phyloP scores from a whole-genome alignment of 495 filamentous ascomycete species.

The Penicillium diatomitis region DNA sequence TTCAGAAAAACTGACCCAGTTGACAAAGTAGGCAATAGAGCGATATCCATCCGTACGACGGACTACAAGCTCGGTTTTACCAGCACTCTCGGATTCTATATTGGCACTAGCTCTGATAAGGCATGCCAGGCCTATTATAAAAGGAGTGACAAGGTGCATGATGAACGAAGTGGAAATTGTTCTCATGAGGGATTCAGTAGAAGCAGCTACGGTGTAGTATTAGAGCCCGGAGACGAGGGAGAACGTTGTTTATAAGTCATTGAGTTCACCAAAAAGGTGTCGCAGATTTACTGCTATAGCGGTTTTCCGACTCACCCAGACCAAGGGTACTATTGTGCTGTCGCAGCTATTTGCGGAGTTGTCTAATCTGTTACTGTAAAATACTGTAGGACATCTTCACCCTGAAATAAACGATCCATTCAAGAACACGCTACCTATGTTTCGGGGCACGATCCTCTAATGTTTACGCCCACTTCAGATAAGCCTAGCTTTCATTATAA shows the following conservation, averaged over 20 bases:
- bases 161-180: background rate
- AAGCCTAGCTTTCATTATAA: background rate
- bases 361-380: too few species aligned
- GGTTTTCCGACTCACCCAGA: background rate
- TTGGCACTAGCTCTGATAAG: slow-evolving; percentile 6
- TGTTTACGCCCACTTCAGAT: background rate
- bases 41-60: slow-evolving; percentile 37
- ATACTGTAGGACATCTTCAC: too few species aligned
- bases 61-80: slow-evolving; percentile 3
- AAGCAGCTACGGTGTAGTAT: background rate
- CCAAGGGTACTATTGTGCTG: background rate
- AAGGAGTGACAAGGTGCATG: slow-evolving; percentile 6
- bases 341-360: too few species aligned
- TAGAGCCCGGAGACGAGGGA: background rate
- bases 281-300: background rate
- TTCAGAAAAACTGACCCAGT: slow-evolving; percentile 44
- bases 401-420: background rate
- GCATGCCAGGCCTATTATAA: slow-evolving; percentile 5
- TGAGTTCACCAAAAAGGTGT: background rate
- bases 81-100: background rate
- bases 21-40: slow-evolving; percentile 76
- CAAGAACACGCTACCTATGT: background rate
- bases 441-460: background rate
- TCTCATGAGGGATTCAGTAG: background rate
- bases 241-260: background rate